A percentile compares a stretch with the other conserved stretches of the same genome.
phyloP scores from a whole-genome alignment of 495 filamentous ascomycete genomes.

The Chaetomium cochliodes region DNA sequence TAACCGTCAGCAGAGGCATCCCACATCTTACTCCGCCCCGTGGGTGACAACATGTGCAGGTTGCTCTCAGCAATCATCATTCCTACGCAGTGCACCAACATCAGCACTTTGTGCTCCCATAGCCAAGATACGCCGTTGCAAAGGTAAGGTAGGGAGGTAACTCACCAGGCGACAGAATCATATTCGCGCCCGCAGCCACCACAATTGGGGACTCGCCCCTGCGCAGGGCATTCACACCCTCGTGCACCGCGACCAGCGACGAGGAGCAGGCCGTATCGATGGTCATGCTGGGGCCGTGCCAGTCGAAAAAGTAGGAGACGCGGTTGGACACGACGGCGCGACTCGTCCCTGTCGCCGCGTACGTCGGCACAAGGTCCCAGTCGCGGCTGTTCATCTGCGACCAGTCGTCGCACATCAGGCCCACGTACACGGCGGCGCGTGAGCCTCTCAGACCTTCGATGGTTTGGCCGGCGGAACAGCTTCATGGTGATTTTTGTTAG shows the following conservation, averaged over 20 bases:
- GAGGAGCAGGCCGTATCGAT: conserved; percentile 57
- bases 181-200: conserved; percentile 51
- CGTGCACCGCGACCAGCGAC: conserved; percentile 53
- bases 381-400: not conserved
- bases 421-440: conserved; percentile 19
- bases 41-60: conserved; percentile 39
- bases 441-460: conserved; percentile 57
- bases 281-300: conserved; percentile 40
- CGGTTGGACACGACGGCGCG: conserved; percentile 48
- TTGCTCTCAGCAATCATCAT: conserved; percentile 32
- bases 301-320: conserved; percentile 51
- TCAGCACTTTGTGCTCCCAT: not conserved
- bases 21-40: conserved; percentile 54
- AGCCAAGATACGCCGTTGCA: not conserved
- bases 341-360: conserved; percentile 43
- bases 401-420: conserved; percentile 31
- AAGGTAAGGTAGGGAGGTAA: not conserved
- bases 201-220: conserved; percentile 39
- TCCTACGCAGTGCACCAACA: not conserved
- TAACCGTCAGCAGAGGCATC: conserved; percentile 61
- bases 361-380: conserved; percentile 39
- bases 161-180: conserved; percentile 47
- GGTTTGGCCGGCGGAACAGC: conserved; percentile 54
- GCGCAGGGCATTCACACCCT: conserved; percentile 50
- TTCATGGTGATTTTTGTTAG: not conserved